These are phyloP conservation scores for Penicillium sp. DNA, from an alignment of 2,329 filamentous ascomycete species.

Conservation along the genomic window DNA sequence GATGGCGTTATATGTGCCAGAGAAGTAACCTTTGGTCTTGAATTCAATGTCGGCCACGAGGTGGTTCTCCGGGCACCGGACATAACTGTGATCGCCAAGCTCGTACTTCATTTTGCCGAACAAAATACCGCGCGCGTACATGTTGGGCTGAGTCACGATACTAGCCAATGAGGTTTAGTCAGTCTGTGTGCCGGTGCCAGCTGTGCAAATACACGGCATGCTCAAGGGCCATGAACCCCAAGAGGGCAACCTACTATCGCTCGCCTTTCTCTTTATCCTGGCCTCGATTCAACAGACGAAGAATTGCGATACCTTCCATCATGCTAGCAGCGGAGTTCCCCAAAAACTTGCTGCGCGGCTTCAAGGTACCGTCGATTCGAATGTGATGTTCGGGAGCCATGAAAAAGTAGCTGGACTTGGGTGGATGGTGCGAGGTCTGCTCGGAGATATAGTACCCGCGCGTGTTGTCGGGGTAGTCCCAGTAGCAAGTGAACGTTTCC, in stretches of 20 bases:
- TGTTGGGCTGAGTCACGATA: constrained; percentile 93
- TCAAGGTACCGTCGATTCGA: constrained; percentile 89
- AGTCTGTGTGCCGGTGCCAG: constrained; percentile 3
- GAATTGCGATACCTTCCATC: constrained; percentile 92
- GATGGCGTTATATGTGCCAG: constrained; percentile 93
- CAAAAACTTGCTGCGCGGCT: constrained; percentile 88
- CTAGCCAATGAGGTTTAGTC: constrained; percentile 39
- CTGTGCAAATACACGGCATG: neutral
- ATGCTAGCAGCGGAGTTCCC: constrained; percentile 96
- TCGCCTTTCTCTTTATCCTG: constrained; percentile 60
- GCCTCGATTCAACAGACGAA: constrained; percentile 75
- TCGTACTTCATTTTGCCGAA: constrained; percentile 99
- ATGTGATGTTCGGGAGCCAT: constrained; percentile 92
- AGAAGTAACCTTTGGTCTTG: constrained; percentile 97
- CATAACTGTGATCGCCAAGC: constrained; percentile 89
- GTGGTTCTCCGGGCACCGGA: constrained; percentile 81
- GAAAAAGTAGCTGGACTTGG: constrained; percentile 99
- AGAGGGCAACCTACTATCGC: constrained; percentile 65
- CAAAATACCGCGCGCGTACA: constrained; percentile 94
- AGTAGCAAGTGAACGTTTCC: constrained; percentile 91
- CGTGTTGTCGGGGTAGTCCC: constrained; percentile 80
- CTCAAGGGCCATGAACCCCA: neutral
- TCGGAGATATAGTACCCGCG: constrained; percentile 93
- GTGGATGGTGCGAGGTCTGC: constrained; percentile 95
- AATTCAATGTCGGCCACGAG: constrained; percentile 91